Conservation (phyloP, 495 filamentous ascomycete species). For the Hypoxylon intermedium region DNA sequence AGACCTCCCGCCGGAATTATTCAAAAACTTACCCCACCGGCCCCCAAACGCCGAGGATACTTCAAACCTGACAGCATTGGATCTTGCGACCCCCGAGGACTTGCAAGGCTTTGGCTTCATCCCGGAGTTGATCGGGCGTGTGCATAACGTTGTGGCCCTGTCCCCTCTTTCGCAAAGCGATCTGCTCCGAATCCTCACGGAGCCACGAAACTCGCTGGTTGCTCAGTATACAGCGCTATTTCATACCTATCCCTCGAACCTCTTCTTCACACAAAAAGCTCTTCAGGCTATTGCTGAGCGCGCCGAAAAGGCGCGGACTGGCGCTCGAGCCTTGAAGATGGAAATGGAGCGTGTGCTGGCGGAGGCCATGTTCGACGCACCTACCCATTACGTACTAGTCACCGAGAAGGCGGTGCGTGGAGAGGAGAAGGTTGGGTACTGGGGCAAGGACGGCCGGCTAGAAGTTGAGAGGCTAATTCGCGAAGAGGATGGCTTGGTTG, state of each 20-base stretch:
- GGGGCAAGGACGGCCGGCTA: constrained; percentile 58
- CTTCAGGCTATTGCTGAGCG: constrained; percentile 78
- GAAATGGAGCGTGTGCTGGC: constrained; percentile 87
- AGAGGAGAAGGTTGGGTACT: constrained; percentile 60
- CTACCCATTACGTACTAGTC: constrained; percentile 71
- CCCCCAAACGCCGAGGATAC: constrained; percentile 19
- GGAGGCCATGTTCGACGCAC: constrained; percentile 91
- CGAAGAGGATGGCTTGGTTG: constrained; percentile 56
- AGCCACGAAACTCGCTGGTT: constrained; percentile 85
- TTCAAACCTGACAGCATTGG: constrained; percentile 72
- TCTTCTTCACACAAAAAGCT: constrained; percentile 82
- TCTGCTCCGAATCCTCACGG: constrained; percentile 86
- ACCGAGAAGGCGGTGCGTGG: constrained; percentile 74
- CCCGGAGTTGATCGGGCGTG: constrained; percentile 88
- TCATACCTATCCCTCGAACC: constrained; percentile 78
- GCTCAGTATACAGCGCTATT: constrained; percentile 88
- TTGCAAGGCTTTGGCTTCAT: constrained; percentile 93
- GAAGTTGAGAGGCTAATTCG: constrained; percentile 61
- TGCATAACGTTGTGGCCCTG: constrained; percentile 86
- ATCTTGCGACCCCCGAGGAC: constrained; percentile 80
- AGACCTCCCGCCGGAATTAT: constrained; percentile 52
- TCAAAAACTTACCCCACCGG: constrained; percentile 51
- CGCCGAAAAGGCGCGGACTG: constrained; percentile 79
- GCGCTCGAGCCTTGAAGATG: constrained; percentile 84
- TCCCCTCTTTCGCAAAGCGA: constrained; percentile 78